A percentile compares a stretch with the other conserved stretches of the same genome.
phyloP scores from a whole-genome alignment of 2,329 filamentous ascomycete species.

The Gnomoniopsis smithogilvyi region DNA sequence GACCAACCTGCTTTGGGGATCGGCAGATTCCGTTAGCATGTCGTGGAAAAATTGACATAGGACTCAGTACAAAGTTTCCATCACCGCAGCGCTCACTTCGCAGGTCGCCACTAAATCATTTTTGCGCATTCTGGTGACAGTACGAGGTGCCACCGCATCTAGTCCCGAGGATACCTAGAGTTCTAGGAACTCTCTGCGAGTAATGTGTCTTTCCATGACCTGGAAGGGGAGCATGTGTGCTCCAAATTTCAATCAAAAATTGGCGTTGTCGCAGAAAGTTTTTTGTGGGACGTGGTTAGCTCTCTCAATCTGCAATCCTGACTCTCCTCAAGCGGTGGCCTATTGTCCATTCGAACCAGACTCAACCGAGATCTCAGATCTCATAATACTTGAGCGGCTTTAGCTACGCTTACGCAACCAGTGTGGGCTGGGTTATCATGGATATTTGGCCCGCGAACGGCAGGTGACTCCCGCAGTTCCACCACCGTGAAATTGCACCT shows the following conservation, averaged over 20 bases:
- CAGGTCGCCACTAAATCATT: too few relatives aligned
- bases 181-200: too few relatives aligned
- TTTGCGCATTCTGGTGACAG: too few relatives aligned
- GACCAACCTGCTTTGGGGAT: neutral
- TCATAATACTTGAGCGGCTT: constrained; percentile 12
- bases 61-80: neutral
- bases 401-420: constrained; percentile 22
- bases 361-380: neutral
- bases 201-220: too few relatives aligned
- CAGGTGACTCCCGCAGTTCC: constrained; percentile 12
- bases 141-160: too few relatives aligned
- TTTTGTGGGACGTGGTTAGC: neutral
- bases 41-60: neutral
- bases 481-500: constrained; percentile 18
- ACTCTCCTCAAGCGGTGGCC: neutral
- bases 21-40: neutral
- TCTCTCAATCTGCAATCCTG: neutral
- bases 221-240: too few relatives aligned
- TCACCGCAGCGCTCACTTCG: too few relatives aligned
- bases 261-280: too few relatives aligned
- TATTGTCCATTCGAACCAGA: neutral
- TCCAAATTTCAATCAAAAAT: too few relatives aligned
- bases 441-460: neutral
- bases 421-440: constrained; percentile 7
- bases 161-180: too few relatives aligned